Evolutionary conservation across 148 eudicot species (phyloP).

Genomic region (Vaccinium vitisidaea): DNA sequence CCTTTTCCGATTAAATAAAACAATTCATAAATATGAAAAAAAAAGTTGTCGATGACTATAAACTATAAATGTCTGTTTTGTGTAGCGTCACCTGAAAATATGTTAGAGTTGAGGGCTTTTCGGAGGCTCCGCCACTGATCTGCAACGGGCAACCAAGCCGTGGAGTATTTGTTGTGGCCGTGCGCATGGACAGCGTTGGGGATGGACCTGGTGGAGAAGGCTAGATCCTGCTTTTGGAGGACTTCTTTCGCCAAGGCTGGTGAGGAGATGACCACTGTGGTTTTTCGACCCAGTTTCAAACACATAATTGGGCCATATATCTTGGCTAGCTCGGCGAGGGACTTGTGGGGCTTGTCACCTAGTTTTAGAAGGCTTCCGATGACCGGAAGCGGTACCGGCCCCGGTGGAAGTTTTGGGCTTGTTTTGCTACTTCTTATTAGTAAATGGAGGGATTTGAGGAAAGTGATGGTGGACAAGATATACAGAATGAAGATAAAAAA

Average conservation of each 20-base stretch:
- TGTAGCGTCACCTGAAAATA: background rate
- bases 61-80: background rate
- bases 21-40: background rate
- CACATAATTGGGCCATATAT: conserved; percentile 19
- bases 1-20: background rate
- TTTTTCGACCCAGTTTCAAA: conserved; percentile 18
- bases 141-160: background rate
- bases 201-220: conserved; percentile 1
- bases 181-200: background rate
- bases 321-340: conserved; percentile 23
- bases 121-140: background rate
- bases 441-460: background rate
- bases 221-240: background rate
- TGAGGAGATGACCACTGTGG: conserved; percentile 13
- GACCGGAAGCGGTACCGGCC: conserved; percentile 15
- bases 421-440: background rate
- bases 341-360: conserved; percentile 23
- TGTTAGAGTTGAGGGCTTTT: background rate
- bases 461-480: background rate
- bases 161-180: background rate
- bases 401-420: conserved; percentile 13
- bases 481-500: background rate
- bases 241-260: conserved; percentile 10
- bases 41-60: background rate
- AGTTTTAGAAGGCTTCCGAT: conserved; percentile 23